These are phyloP conservation scores for Dactylellina sp. DNA, from an alignment of 2,329 filamentous ascomycete species.

Conservation along the genomic window DNA sequence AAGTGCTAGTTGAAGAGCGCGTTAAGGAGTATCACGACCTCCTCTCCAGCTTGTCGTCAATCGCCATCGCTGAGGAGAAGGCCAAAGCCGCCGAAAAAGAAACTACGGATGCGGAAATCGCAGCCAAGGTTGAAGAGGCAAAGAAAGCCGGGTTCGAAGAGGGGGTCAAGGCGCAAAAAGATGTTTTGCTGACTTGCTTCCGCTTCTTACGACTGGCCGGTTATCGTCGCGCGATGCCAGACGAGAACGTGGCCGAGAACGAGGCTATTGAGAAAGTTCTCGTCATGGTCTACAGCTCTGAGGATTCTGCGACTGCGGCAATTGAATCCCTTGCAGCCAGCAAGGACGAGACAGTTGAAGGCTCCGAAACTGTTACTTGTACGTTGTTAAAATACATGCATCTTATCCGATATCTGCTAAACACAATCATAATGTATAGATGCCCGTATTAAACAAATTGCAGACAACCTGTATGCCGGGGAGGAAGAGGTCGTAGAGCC, in stretches of 20 bases:
- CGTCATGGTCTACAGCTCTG: constrained; percentile 81
- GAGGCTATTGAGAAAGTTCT: constrained; percentile 84
- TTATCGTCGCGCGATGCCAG: constrained; percentile 76
- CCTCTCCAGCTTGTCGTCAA: constrained; percentile 55
- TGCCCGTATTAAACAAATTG: constrained; percentile 70
- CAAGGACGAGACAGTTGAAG: constrained; percentile 74
- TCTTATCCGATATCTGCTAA: neutral
- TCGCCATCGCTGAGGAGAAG: constrained; percentile 69
- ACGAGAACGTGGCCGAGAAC: constrained; percentile 77
- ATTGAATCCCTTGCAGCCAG: constrained; percentile 83
- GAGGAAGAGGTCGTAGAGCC: constrained; percentile 63
- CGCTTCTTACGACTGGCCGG: constrained; percentile 85
- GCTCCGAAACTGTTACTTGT: constrained; percentile 77
- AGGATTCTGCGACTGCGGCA: constrained; percentile 77
- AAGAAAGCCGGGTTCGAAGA: constrained; percentile 67
- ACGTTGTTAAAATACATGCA: constrained; percentile 63
- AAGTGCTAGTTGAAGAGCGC: constrained; percentile 58
- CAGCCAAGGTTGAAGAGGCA: constrained; percentile 66
- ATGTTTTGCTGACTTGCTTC: constrained; percentile 77
- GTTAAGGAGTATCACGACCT: constrained; percentile 59
- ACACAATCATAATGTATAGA: constrained; percentile 64
- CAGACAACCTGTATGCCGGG: constrained; percentile 24
- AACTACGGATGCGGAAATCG: constrained; percentile 69
- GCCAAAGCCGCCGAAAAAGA: constrained; percentile 70
- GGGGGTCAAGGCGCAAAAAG: constrained; percentile 66